Conservation (phyloP, 106 monocot genomes). For the Phalaenopsis equestris region DNA sequence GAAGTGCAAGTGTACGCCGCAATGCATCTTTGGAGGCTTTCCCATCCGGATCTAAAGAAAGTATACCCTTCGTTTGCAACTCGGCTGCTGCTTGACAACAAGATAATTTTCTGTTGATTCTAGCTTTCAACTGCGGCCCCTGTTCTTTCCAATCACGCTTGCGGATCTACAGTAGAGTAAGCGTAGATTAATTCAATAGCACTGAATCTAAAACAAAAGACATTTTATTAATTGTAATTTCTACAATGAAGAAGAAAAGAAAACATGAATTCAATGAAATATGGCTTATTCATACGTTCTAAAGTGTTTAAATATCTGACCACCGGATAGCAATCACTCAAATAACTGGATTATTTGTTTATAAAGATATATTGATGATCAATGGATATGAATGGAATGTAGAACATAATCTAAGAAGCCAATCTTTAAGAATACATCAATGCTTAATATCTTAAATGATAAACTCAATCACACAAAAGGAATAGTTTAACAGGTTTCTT, state of each 20-base stretch:
- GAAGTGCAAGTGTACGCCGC: conserved; percentile 70
- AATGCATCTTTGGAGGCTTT: conserved; percentile 72
- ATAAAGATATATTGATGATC: background rate
- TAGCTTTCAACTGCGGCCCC: conserved; percentile 61
- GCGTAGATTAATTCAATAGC: background rate
- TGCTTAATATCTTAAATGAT: background rate
- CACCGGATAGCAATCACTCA: background rate
- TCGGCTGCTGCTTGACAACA: conserved; percentile 73
- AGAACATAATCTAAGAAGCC: background rate
- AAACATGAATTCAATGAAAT: background rate
- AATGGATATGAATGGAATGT: background rate
- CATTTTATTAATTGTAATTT: conserved; percentile 1
- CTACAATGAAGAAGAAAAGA: background rate
- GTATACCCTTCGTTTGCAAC: conserved; percentile 53
- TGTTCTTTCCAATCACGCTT: conserved; percentile 92
- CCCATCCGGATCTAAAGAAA: conserved; percentile 50
- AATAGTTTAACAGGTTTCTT: background rate
- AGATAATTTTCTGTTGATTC: conserved; percentile 67
- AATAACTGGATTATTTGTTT: background rate
- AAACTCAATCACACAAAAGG: background rate
- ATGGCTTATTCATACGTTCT: background rate
- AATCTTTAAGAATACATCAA: background rate
- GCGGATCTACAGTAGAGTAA: conserved; percentile 45
- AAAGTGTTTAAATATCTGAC: background rate
- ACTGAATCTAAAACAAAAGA: background rate